These are phyloP conservation scores for Saussurea involucrata DNA, from an alignment of 129 eudicot species.

Conservation along the genomic window DNA sequence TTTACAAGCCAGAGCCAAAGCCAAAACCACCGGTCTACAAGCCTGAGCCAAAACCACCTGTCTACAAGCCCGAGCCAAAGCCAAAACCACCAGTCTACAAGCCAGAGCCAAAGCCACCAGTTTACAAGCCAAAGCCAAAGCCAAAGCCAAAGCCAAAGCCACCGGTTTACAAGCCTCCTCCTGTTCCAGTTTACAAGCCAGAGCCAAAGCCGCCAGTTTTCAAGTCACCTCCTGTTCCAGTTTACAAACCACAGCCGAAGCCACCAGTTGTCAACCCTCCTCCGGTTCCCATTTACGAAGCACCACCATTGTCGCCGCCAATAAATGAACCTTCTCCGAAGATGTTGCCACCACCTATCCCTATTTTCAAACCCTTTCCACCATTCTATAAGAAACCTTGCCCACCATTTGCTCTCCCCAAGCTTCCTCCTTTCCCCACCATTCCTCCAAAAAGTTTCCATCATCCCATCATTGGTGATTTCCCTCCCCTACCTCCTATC, in stretches of 20 bases:
- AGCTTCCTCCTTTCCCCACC: constrained; percentile 27
- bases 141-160: constrained; percentile 20
- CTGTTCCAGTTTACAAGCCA: neutral
- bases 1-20: no score
- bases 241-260: constrained; percentile 15
- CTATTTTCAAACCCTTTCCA: constrained; percentile 24
- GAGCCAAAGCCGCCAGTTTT: neutral
- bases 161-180: neutral
- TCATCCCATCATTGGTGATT: constrained; percentile 33
- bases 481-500: constrained; percentile 38
- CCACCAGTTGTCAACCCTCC: constrained; percentile 20
- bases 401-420: constrained; percentile 36
- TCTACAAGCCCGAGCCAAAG: no score
- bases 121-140: no score
- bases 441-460: constrained; percentile 23
- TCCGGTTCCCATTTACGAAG: constrained; percentile 3
- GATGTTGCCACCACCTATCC: constrained; percentile 16
- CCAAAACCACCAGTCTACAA: no score
- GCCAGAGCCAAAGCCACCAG: no score
- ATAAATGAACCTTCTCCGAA: neutral
- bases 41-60: no score
- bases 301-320: constrained; percentile 7
- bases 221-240: neutral
- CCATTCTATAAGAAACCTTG: constrained; percentile 41
- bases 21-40: no score